Evolutionary conservation across 208 protist species (phyloP).

Genomic region (Trypanosoma melophagium): DNA sequence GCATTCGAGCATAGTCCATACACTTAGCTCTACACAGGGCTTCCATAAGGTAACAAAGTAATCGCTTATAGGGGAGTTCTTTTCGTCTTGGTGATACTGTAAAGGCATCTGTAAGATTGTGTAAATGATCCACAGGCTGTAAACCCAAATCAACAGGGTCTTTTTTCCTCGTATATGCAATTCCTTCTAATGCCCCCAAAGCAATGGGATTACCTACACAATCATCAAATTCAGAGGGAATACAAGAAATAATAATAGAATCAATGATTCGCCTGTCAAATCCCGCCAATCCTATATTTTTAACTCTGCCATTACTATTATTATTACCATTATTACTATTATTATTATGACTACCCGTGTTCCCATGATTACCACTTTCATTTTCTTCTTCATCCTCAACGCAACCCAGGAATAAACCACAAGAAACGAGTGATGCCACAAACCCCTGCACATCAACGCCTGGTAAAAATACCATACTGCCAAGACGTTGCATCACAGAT

Average conservation of each 20-base stretch:
- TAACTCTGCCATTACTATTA: slow-evolving; percentile 16
- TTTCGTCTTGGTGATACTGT: slow-evolving; percentile 51
- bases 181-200: slow-evolving; percentile 61
- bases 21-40: slow-evolving; percentile 66
- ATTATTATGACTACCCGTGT: slow-evolving; percentile 6
- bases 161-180: slow-evolving; percentile 57
- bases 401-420: slow-evolving; percentile 64
- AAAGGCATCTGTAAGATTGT: slow-evolving; percentile 74
- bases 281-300: slow-evolving; percentile 38
- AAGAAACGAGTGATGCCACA: slow-evolving; percentile 69
- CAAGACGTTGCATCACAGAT: slow-evolving; percentile 20
- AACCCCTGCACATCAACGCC: slow-evolving; percentile 71
- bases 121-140: slow-evolving; percentile 58
- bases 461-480: slow-evolving; percentile 35
- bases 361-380: not conserved
- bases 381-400: slow-evolving; percentile 22
- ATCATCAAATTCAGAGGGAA: slow-evolving; percentile 52
- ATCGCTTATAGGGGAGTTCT: slow-evolving; percentile 64
- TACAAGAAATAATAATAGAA: slow-evolving; percentile 49
- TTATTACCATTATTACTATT: slow-evolving; percentile 11
- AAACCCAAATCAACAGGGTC: slow-evolving; percentile 45
- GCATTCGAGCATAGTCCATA: slow-evolving; percentile 64
- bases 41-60: slow-evolving; percentile 71
- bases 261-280: slow-evolving; percentile 70
- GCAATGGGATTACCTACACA: slow-evolving; percentile 64